Evolutionary conservation across 495 filamentous ascomycete genomes (phyloP), one percentile per base, ranked within the genome.

Genomic region (Bacidia gigantensis): DNA sequence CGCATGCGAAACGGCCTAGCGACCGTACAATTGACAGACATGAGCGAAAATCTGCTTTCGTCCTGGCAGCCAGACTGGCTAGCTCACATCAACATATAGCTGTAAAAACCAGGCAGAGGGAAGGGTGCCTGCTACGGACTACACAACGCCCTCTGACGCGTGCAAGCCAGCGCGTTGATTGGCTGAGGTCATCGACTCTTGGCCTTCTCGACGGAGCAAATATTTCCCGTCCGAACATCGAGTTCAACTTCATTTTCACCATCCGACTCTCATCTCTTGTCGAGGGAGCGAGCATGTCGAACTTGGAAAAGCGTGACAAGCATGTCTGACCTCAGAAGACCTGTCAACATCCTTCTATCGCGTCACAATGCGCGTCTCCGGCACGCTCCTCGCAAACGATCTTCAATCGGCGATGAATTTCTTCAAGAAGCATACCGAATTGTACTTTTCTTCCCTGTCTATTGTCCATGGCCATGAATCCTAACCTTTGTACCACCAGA

Each of bases 351-450:
- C 45, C 58, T 75, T 70, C 68, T 71, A 69, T 39, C 86, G 18
- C 48, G 69, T 55, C 75, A 80, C 47, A 68, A 76, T 59, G 68
- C 72, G 20, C 67, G 65, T 12, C 69, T 71, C 3, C 66, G 72
- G 11, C 61, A 63, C 35, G 64, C 61, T 22, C 59, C 65, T 25
- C 58, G 64, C 20, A 69, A 65, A 47, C 64, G 65, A 46, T 61
- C 74, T 5, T 72, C 78, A 54, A 72, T 68, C 29, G 70, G 85
- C 47, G 87, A 96, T 63, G 85, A 87, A 68, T 98, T 97, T 64
- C 74, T 98, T 26, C 89, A 92, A 67, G 93, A 97, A 71, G 92
- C 92, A 45, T 87, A 95, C 68, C 78, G 82, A 67, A 98, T 98
- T 60, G 92, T 93, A 68, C 62, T 80, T 61, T 48, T 21, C 38